phyloP scores from a whole-genome alignment of 805 yeast genomes.

The Candida anglica region DNA sequence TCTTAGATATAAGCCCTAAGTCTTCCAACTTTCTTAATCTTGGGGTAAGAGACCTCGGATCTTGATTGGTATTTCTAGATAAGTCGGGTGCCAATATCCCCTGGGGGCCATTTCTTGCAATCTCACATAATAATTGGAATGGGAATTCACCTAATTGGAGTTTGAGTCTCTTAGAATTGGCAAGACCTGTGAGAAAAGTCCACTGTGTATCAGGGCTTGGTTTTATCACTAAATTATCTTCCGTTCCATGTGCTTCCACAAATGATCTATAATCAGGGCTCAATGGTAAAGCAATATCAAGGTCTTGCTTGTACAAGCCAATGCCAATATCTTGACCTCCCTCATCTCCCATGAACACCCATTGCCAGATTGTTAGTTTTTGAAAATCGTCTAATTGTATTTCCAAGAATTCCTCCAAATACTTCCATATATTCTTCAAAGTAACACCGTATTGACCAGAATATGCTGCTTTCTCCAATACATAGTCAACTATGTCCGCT shows the following conservation, averaged over 20 bases:
- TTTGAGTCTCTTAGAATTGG: constrained; percentile 42
- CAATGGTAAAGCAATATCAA: constrained; percentile 8
- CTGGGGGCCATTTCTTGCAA: constrained; percentile 49
- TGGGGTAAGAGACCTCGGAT: constrained; percentile 63
- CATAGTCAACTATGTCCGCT: constrained; percentile 18
- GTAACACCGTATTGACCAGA: constrained; percentile 29
- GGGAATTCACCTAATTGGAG: constrained; percentile 49
- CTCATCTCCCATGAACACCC: constrained; percentile 27
- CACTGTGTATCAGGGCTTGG: constrained; percentile 58
- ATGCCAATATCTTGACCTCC: constrained; percentile 12
- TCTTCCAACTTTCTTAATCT: constrained; percentile 54
- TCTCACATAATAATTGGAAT: constrained; percentile 54
- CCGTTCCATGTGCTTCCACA: constrained; percentile 11
- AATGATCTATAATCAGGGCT: constrained; percentile 16
- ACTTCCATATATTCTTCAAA: constrained; percentile 24
- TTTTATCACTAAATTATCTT: constrained; percentile 14
- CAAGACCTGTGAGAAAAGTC: constrained; percentile 50
- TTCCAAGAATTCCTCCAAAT: constrained; percentile 14
- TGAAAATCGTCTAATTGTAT: constrained; percentile 28
- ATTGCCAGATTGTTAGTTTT: constrained; percentile 37
- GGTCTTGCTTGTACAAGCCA: constrained; percentile 9
- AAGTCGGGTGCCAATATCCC: constrained; percentile 63
- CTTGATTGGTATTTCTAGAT: constrained; percentile 58
- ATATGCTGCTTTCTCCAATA: constrained; percentile 24
- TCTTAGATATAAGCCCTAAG: constrained; percentile 44